Conservation (phyloP, 73 alveolate genomes). For the Effrenium voratum region DNA sequence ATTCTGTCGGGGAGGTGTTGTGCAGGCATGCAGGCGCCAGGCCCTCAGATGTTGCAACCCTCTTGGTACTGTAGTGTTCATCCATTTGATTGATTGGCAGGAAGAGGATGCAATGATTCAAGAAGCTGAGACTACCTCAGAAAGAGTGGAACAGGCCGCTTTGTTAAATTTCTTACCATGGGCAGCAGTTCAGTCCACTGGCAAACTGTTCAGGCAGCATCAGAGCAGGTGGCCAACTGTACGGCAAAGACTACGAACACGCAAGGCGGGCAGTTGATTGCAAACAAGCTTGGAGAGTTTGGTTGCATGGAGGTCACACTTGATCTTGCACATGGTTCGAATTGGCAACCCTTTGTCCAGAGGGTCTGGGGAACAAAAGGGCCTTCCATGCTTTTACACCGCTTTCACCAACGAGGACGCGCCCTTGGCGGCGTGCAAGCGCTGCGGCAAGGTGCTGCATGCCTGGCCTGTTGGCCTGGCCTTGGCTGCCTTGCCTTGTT, state of each 20-base stretch:
- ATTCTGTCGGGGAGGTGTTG: constrained; percentile 15
- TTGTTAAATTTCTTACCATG: no score
- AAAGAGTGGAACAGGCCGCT: constrained; percentile 1
- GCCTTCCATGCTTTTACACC: not conserved
- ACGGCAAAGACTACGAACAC: not conserved
- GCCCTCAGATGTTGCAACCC: not conserved
- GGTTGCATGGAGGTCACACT: not conserved
- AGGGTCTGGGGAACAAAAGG: no score
- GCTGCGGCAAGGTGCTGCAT: constrained; percentile 29
- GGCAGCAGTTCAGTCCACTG: no score
- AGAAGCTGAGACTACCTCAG: not conserved
- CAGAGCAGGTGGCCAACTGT: not conserved
- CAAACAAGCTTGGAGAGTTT: not conserved
- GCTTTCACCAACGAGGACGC: not conserved
- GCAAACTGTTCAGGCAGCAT: not conserved
- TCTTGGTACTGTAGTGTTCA: not conserved
- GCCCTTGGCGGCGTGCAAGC: constrained; percentile 46
- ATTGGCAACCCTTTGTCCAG: no score
- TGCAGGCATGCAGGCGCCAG: constrained; percentile 9
- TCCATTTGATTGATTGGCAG: no score
- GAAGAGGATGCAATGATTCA: constrained; percentile 20
- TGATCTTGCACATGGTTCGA: no score
- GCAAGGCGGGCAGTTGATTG: not conserved
- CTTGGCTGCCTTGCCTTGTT: not conserved
- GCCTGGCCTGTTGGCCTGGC: not conserved